Percentiles rank a stretch among this genome's conserved stretches.
Conservation (phyloP, 1,284 basidiomycete species). For the Puccinia triticina region DNA sequence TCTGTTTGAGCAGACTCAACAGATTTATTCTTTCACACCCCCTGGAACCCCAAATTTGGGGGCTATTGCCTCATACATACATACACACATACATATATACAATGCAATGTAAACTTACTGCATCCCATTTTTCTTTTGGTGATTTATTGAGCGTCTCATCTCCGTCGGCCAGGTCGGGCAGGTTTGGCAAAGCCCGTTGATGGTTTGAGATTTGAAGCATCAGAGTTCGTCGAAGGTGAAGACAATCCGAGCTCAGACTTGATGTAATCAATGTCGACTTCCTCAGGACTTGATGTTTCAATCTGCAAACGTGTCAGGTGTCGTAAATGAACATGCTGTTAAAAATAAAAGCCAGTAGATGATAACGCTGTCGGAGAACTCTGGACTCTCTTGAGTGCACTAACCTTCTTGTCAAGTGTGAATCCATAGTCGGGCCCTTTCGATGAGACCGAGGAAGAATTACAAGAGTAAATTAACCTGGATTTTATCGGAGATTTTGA, state of each 20-base stretch:
- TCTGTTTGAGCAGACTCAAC: no score
- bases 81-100: no score
- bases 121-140: no score
- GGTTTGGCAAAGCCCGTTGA: constrained; percentile 41
- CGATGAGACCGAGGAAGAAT: constrained; percentile 34
- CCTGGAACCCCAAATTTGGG: no score
- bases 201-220: background rate
- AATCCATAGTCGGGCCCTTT: constrained; percentile 41
- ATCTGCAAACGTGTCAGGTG: background rate
- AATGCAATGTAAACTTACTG: no score
- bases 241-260: constrained; percentile 22
- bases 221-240: background rate
- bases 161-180: constrained; percentile 44
- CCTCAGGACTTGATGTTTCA: constrained; percentile 46
- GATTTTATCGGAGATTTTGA: constrained; percentile 43
- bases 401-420: constrained; percentile 45
- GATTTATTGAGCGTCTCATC: background rate
- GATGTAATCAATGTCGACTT: constrained; percentile 44
- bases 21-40: no score
- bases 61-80: no score
- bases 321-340: background rate
- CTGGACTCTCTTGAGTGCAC: background rate
- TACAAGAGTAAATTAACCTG: constrained; percentile 49
- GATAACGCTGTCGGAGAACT: background rate
- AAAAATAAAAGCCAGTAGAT: background rate